A percentile compares a stretch with the other conserved stretches of the same genome.
Conservation (phyloP, 805 yeast genomes). For the Starmerella sirachaensis region DNA sequence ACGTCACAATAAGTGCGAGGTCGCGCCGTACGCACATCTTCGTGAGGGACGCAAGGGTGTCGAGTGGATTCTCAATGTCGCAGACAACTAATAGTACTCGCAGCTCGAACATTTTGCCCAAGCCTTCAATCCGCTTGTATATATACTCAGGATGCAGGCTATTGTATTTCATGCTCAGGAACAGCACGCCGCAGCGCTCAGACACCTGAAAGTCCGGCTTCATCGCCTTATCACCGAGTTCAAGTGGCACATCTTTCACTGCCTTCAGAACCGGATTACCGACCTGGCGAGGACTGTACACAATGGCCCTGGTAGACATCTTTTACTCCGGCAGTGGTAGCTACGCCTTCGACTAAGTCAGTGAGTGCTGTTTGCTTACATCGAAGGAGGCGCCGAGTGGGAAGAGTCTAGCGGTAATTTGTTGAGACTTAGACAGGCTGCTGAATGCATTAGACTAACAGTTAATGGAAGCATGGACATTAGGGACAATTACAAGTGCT, state of each 20-base stretch:
- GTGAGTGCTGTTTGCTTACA: too few species aligned
- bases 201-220: slow-evolving; percentile 31
- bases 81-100: slow-evolving; percentile 31
- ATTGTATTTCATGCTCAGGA: slow-evolving; percentile 28
- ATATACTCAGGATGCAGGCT: slow-evolving; percentile 34
- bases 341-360: too few species aligned
- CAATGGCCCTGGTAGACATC: slow-evolving; percentile 8
- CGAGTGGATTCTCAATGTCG: slow-evolving; percentile 31
- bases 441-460: too few species aligned
- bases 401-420: too few species aligned
- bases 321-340: too few species aligned
- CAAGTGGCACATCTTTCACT: slow-evolving; percentile 21
- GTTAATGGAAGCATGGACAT: too few species aligned
- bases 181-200: slow-evolving; percentile 28
- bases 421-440: too few species aligned
- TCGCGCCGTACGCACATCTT: slow-evolving; percentile 26
- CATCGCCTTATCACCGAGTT: slow-evolving; percentile 24
- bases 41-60: slow-evolving; percentile 28
- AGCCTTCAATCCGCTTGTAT: slow-evolving; percentile 27
- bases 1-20: slow-evolving; percentile 28
- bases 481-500: too few species aligned
- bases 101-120: slow-evolving; percentile 26
- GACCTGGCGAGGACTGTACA: slow-evolving; percentile 23
- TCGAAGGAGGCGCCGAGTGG: too few species aligned
- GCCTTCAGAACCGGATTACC: slow-evolving; percentile 25